Conservation (phyloP, 192 early-diverging fungal species). For the Kickxella alabastrina region DNA sequence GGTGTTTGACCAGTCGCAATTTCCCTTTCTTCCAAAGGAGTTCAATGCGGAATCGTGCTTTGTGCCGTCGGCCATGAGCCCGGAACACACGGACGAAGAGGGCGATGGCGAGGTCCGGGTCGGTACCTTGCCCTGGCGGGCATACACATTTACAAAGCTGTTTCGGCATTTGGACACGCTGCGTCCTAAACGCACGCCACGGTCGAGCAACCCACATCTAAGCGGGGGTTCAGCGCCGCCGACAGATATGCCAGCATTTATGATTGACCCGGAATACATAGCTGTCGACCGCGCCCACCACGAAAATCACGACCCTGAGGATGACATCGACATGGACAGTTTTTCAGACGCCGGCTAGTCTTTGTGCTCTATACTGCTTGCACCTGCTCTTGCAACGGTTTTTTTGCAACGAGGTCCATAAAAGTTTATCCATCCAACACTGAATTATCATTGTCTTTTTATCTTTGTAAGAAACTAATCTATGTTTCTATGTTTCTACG, state of each 20-base stretch:
- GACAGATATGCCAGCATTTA: constrained; percentile 29
- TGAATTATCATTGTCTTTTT: neutral
- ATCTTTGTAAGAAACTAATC: neutral
- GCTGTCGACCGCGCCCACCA: constrained; percentile 21
- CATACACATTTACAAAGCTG: constrained; percentile 24
- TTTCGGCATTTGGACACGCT: constrained; percentile 44
- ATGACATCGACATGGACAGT: constrained; percentile 47
- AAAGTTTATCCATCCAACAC: too few species aligned
- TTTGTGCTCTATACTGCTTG: neutral
- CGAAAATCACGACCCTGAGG: constrained; percentile 21
- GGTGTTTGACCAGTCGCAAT: constrained; percentile 42
- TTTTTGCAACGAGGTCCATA: too few species aligned
- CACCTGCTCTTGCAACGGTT: too few species aligned
- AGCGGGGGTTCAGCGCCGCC: constrained; percentile 19
- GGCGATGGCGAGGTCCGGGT: constrained; percentile 47
- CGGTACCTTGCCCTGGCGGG: constrained; percentile 41
- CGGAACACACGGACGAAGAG: constrained; percentile 51
- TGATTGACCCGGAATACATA: constrained; percentile 32
- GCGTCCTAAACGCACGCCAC: constrained; percentile 49
- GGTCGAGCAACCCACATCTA: constrained; percentile 23
- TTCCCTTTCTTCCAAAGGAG: constrained; percentile 34
- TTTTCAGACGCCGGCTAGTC: constrained; percentile 17
- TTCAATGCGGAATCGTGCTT: constrained; percentile 31
- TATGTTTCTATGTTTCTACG: neutral
- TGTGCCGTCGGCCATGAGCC: constrained; percentile 43